phyloP scores from a whole-genome alignment of 208 protist genomes.

The Leishmania tarentolae region DNA sequence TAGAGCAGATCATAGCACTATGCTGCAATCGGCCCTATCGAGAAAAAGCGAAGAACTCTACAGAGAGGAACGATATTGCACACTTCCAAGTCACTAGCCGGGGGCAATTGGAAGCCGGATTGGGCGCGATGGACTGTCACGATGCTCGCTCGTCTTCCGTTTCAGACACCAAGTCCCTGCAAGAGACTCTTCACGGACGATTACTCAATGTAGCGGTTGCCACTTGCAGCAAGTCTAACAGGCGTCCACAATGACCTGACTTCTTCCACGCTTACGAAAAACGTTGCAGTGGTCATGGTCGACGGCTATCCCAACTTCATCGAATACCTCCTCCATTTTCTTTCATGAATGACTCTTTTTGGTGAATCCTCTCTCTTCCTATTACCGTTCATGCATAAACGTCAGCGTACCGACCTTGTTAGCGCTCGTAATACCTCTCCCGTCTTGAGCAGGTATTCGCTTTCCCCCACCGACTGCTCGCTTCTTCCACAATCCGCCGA shows the following conservation, averaged over 20 bases:
- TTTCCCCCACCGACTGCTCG: background rate
- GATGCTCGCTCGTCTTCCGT: background rate
- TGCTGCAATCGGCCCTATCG: background rate
- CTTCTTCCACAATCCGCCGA: background rate
- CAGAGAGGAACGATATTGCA: background rate
- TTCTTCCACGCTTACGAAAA: background rate
- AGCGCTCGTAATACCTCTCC: background rate
- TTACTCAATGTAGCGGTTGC: background rate
- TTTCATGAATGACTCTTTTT: background rate
- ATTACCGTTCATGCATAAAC: background rate
- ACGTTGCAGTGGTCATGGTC: background rate
- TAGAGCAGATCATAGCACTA: background rate
- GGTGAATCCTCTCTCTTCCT: background rate
- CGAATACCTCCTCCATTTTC: too few relatives aligned
- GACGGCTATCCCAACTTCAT: background rate
- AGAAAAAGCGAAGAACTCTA: conserved; percentile 5
- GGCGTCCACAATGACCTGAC: background rate
- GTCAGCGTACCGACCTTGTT: background rate
- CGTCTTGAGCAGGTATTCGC: background rate
- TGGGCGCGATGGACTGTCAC: background rate
- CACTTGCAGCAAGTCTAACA: background rate
- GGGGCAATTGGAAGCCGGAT: too few relatives aligned
- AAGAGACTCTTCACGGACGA: background rate
- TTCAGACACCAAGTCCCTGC: background rate
- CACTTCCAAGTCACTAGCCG: background rate